Evolutionary conservation across 1,139 yeast genomes (phyloP), one percentile per base, ranked within the genome.

Genomic region (Geotrichum aggregatum): DNA sequence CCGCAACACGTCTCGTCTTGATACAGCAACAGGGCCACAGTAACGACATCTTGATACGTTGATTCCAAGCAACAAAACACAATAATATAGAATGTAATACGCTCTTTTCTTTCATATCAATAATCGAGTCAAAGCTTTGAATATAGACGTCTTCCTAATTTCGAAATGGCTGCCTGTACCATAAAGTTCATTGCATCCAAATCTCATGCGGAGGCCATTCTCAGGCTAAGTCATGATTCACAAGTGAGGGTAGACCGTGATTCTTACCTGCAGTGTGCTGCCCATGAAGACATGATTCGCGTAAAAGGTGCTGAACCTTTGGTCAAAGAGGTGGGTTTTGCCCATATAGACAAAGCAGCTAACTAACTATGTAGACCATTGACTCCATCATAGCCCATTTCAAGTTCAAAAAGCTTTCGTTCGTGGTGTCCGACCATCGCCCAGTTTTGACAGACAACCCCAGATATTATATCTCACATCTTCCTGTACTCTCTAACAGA

Each of bases 401-500:
- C 18, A 39, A 28, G 33, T 10, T 43, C n/a, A 43, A 33, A 43
- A 26, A 38, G 26, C 24, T 43, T 14, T 6, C 30, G 3, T 43
- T 43, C 31, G 22, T 43, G 11, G 38, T 43, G 38, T 24, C 36
- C 16, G 26, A 24, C 39, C 39, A 35, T 5, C 28, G 28, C 22
- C 28, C 28, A 5, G 28, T 24, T 24, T 34, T 21, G 11, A 4
- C n/a, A 14, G 13, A 16, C n/a, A 13, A 22, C 30, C 33, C 26
- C 33, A 16, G 33, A n/a, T 40, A n/a, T 24, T 22, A 22, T 14
- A 13, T 42, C 13, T 26, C 36, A 30, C 36, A 28, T 8, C 4
- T 42, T 4, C 45, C 45, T 3, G 36, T 42, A 10, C 21, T 18
- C 3, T 42, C 45, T 7, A 42, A 42, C 31, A 26, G 36, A 19